Conservation (phyloP, 108 stramenopile species). For the Pseudonitzschia multiseries region DNA sequence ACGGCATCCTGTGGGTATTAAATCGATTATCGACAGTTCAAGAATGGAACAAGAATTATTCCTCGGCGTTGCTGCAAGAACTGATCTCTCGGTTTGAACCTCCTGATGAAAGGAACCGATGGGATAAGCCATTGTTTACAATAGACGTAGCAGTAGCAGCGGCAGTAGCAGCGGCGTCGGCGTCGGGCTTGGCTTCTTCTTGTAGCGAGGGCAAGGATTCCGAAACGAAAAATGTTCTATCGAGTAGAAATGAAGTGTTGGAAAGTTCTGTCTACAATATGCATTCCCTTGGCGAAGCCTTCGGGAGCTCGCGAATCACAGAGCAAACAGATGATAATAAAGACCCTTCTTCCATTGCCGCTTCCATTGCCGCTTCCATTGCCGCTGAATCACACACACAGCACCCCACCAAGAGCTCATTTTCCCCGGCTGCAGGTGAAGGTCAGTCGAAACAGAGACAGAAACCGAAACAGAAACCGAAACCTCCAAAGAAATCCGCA, state of each 20-base stretch:
- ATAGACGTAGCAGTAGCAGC: constrained; percentile 66
- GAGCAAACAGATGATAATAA: constrained; percentile 10
- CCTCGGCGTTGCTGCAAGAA: constrained; percentile 56
- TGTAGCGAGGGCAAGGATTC: constrained; percentile 37
- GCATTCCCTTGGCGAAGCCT: constrained; percentile 54
- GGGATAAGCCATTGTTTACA: constrained; percentile 84
- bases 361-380: neutral
- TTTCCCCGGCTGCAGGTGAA: neutral
- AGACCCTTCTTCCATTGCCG: neutral
- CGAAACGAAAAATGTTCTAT: constrained; percentile 20
- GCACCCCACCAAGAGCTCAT: constrained; percentile 8
- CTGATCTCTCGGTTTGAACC: constrained; percentile 84
- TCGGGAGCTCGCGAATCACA: neutral
- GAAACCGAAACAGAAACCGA: too few species aligned
- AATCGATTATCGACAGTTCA: constrained; percentile 42
- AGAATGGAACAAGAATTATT: constrained; percentile 64
- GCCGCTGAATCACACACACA: constrained; percentile 4
- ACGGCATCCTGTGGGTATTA: constrained; percentile 82
- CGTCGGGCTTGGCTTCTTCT: constrained; percentile 1
- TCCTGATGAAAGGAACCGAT: constrained; percentile 83
- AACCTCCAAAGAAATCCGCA: constrained; percentile 23
- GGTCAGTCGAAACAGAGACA: too few species aligned
- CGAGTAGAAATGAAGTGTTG: constrained; percentile 36
- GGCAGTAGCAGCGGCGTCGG: too few species aligned
- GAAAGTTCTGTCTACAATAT: constrained; percentile 61